Evolutionary conservation across 352 stramenopile genomes (phyloP).

Genomic region (Phytophthora palmivora): DNA sequence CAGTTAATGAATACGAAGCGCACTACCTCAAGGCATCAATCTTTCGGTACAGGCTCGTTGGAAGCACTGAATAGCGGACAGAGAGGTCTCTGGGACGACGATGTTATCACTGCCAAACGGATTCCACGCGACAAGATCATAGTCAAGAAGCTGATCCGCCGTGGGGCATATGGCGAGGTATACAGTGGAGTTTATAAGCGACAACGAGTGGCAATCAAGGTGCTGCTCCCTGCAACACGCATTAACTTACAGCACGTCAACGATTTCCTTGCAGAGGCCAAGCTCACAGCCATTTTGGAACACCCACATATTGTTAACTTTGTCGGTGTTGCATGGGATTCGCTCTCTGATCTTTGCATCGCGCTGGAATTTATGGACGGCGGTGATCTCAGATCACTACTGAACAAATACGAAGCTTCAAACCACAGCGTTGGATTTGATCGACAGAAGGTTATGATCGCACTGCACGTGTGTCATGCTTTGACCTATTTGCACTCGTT

Average conservation of each 20-base stretch:
- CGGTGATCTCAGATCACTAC: not conserved
- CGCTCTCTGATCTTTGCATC: slow-evolving; percentile 43
- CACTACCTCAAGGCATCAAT: too few relatives aligned
- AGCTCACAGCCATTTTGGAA: slow-evolving; percentile 36
- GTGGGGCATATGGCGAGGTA: slow-evolving; percentile 41
- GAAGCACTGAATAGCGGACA: slow-evolving; percentile 1
- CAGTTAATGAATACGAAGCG: too few relatives aligned
- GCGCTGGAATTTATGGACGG: slow-evolving; percentile 55
- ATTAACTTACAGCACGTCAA: slow-evolving; percentile 30
- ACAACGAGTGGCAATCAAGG: slow-evolving; percentile 46
- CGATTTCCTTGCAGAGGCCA: slow-evolving; percentile 15
- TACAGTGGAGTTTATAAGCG: slow-evolving; percentile 34
- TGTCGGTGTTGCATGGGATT: slow-evolving; percentile 45
- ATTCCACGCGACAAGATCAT: slow-evolving; percentile 38
- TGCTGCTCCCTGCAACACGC: slow-evolving; percentile 11
- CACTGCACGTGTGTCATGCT: slow-evolving; percentile 41
- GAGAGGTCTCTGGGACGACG: slow-evolving; percentile 23
- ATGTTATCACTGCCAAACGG: slow-evolving; percentile 22
- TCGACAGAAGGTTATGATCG: slow-evolving; percentile 24
- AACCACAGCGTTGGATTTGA: slow-evolving; percentile 18
- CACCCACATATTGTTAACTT: slow-evolving; percentile 45
- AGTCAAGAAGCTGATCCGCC: slow-evolving; percentile 31
- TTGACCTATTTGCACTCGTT: slow-evolving; percentile 31
- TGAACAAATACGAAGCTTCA: slow-evolving; percentile 17
- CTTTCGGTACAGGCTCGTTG: not conserved